Percentiles rank a stretch among this genome's conserved stretches.
Evolutionary conservation across 805 yeast genomes (phyloP).

Genomic region (Yarrowia hollandica): DNA sequence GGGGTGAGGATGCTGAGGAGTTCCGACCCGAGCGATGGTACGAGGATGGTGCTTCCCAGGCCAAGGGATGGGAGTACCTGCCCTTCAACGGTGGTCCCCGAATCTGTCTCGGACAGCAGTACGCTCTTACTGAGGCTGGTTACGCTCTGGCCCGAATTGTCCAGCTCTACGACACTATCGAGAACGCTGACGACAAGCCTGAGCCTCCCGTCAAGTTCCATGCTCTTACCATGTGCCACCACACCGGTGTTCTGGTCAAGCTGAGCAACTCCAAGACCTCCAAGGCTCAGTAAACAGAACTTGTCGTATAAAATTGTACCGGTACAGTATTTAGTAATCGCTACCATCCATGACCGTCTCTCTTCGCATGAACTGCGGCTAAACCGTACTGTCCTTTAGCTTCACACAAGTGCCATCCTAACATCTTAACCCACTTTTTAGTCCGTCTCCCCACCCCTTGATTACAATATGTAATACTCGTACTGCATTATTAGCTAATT

Average conservation of each 20-base stretch:
- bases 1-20: constrained; percentile 49
- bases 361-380: no score
- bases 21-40: constrained; percentile 55
- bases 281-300: constrained; percentile 23
- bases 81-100: constrained; percentile 60
- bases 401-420: no score
- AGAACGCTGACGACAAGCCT: constrained; percentile 28
- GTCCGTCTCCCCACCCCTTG: no score
- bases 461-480: no score
- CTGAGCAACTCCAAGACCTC: constrained; percentile 17
- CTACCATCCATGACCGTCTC: no score
- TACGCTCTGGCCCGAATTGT: constrained; percentile 46
- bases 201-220: constrained; percentile 30
- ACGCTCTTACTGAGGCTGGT: constrained; percentile 55
- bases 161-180: constrained; percentile 34
- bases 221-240: constrained; percentile 29
- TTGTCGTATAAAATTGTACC: no score
- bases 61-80: constrained; percentile 47
- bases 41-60: constrained; percentile 42
- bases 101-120: constrained; percentile 57
- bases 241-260: constrained; percentile 17
- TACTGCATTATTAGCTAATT: no score
- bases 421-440: no score
- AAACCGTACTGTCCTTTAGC: no score
- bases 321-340: constrained; percentile 21